These are phyloP conservation scores for Curvularia lunata DNA, from an alignment of 2,329 filamentous ascomycete species.

Conservation along the genomic window DNA sequence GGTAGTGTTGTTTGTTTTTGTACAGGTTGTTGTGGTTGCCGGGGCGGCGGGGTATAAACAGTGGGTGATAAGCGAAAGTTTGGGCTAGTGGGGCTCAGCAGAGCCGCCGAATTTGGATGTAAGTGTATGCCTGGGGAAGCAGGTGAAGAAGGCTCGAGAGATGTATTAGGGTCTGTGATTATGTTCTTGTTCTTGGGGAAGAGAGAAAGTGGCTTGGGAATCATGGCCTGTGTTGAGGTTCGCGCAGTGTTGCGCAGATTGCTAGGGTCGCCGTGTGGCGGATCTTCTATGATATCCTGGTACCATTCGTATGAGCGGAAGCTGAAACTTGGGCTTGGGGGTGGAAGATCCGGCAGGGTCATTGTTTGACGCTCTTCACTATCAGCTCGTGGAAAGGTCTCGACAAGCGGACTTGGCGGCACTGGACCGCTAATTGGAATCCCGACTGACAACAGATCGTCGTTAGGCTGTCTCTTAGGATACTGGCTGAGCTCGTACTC, in stretches of 20 bases:
- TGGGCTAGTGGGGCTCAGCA: conserved; percentile 24
- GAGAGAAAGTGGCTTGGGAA: conserved; percentile 16
- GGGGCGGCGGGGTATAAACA: conserved; percentile 30
- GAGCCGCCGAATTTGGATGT: conserved; percentile 26
- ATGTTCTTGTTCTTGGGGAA: conserved; percentile 10
- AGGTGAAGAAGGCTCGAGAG: conserved; percentile 25
- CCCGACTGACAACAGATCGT: conserved; percentile 12
- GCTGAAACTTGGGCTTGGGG: conserved; percentile 34
- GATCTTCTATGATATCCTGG: conserved; percentile 35
- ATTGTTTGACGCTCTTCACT: conserved; percentile 22
- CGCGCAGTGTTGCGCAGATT: conserved; percentile 9
- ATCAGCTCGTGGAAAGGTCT: conserved; percentile 23
- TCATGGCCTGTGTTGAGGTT: conserved; percentile 20
- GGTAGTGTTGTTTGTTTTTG: conserved; percentile 1
- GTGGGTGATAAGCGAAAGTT: conserved; percentile 30
- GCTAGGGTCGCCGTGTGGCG: conserved; percentile 11
- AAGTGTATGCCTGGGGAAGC: conserved; percentile 19
- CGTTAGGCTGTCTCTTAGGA: conserved; percentile 14
- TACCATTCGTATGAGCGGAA: conserved; percentile 39
- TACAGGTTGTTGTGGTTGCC: conserved; percentile 16
- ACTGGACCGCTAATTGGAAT: conserved; percentile 8
- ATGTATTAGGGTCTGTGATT: conserved; percentile 8
- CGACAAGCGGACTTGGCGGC: conserved; percentile 10
- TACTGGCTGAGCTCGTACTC: conserved; percentile 31
- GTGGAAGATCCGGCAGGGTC: conserved; percentile 26